phyloP scores from a whole-genome alignment of 192 early-diverging fungal species.

The Coemansia sp. region DNA sequence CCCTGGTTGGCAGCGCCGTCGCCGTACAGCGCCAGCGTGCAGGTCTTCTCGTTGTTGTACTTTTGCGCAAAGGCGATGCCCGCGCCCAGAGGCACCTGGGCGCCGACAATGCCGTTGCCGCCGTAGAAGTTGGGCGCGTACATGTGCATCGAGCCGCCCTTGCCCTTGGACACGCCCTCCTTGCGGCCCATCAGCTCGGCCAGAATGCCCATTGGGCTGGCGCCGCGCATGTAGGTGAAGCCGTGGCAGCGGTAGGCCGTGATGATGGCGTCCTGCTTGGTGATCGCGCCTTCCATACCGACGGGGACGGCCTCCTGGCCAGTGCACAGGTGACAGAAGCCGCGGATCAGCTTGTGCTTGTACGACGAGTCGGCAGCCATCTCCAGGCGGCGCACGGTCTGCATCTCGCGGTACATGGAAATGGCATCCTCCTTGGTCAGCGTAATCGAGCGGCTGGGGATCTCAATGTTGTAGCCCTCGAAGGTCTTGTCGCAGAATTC shows the following conservation, averaged over 20 bases:
- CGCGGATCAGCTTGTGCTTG: constrained; percentile 95
- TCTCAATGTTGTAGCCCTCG: constrained; percentile 80
- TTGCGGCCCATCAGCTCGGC: constrained; percentile 81
- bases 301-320: constrained; percentile 94
- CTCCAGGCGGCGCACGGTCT: constrained; percentile 86
- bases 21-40: constrained; percentile 91
- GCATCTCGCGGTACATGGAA: constrained; percentile 84
- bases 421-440: constrained; percentile 72
- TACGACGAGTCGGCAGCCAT: constrained; percentile 91
- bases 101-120: constrained; percentile 99
- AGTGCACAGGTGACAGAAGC: constrained; percentile 98
- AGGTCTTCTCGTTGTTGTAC: constrained; percentile 72
- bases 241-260: constrained; percentile 99
- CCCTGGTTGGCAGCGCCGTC: constrained; percentile 99
- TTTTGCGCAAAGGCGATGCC: constrained; percentile 91
- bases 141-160: constrained; percentile 99
- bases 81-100: constrained; percentile 85
- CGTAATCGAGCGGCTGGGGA: constrained; percentile 58
- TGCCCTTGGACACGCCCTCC: constrained; percentile 86
- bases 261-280: constrained; percentile 86
- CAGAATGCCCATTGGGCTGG: constrained; percentile 58
- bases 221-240: constrained; percentile 87
- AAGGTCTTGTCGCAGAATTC: constrained; percentile 71
- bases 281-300: constrained; percentile 91
- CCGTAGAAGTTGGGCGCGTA: constrained; percentile 94